Conservation (phyloP, 1,284 basidiomycete species). For the Cryptococcus floricola region DNA sequence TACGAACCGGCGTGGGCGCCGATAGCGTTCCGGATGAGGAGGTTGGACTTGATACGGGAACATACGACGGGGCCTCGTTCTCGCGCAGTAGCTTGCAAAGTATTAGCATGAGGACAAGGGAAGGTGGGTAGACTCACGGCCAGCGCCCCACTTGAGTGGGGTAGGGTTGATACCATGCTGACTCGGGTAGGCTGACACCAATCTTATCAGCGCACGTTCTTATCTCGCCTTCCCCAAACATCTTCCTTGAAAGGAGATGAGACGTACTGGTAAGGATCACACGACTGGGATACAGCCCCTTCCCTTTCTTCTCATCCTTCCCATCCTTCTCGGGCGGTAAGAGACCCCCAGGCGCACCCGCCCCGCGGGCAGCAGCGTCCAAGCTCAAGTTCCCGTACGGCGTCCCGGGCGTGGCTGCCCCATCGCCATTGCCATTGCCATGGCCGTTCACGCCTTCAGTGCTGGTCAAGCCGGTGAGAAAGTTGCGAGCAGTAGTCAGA, state of each 20-base stretch:
- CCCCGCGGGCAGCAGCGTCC: constrained; percentile 19
- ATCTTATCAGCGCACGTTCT: background rate
- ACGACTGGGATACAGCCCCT: constrained; percentile 34
- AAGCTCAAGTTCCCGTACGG: constrained; percentile 31
- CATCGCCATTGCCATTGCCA: background rate
- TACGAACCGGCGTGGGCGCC: constrained; percentile 93
- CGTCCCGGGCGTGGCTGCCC: constrained; percentile 5
- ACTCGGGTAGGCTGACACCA: constrained; percentile 62
- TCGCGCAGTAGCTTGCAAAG: constrained; percentile 23
- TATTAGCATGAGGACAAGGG: background rate
- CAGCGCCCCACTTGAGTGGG: constrained; percentile 76
- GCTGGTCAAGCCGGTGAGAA: background rate
- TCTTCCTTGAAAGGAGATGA: background rate
- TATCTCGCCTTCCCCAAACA: background rate
- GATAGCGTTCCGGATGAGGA: constrained; percentile 88
- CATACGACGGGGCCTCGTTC: constrained; percentile 82
- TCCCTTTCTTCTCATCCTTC: constrained; percentile 18
- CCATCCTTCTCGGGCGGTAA: constrained; percentile 17
- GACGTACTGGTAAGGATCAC: constrained; percentile 40
- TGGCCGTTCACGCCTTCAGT: background rate
- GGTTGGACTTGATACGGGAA: constrained; percentile 74
- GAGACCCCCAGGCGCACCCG: constrained; percentile 19
- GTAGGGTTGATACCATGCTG: constrained; percentile 72
- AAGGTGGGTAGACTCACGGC: constrained; percentile 53
- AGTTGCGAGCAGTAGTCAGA: background rate